Base-by-base conservation (phyloP, 805 yeast species). In the Saccharomycopsis javanensis region DNA sequence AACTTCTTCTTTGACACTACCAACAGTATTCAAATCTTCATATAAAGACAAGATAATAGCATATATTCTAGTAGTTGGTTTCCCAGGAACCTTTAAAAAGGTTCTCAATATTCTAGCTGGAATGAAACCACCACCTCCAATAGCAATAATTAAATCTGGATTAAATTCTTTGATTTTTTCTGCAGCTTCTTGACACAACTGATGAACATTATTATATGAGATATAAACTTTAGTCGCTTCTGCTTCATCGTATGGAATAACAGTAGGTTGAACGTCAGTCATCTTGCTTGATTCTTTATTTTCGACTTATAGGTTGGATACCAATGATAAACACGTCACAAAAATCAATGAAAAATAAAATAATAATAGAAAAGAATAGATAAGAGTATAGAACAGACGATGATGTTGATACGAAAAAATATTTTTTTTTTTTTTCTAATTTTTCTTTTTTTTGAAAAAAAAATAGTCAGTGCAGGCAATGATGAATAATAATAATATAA, bases 101-200 rank as follows among this genome's bases (percentile, higher is more conserved):
- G 98, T 84, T 71, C 99, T 82, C 69, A 92, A 78, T 72, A 94
- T 94, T 70, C 99, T 82, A 7, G 99, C 97, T 28, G 98, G 99
- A 58, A 92, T 94, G 71, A 92, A 88, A 1, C 98, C 99, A 69
- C 99, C 96, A 65, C 96, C 96, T 67, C 96, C 99, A 66, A 92
- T 89, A 64, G 98, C 97, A 61, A 92, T 88, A 72, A 91, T 88
- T 59, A 88, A 78, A 70, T 91, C 96, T 42, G 96, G 96, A 65
- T 88, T 81, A 75, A 88, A 85, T 28, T 73, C 71, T 69, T 81
- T 82, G 69, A 86, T 79, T 62, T 77, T 79, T 57, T 76, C 81
- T 15, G 90, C 83, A 15, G 77, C 68, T 61, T 75, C 78, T 66
- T 82, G 86, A 70, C 87, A 82, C 63, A 83, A 72, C 70, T 86